Conservation (phyloP, 2,329 filamentous ascomycete genomes). For the Colletotrichum nymphaeae region DNA sequence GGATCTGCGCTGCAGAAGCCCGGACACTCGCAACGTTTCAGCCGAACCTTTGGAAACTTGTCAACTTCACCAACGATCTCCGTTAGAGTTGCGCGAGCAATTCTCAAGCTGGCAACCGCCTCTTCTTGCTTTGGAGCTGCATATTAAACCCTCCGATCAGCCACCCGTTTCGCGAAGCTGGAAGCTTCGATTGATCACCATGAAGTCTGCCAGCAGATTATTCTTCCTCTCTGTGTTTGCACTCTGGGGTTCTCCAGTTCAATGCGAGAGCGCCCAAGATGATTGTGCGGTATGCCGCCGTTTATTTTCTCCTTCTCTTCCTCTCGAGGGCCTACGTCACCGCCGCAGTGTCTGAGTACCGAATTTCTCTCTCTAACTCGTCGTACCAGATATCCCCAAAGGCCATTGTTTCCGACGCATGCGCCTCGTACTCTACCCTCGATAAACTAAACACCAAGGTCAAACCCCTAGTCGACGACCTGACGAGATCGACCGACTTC, state of each 20-base stretch:
- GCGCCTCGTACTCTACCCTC: constrained; percentile 91
- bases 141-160: constrained; percentile 4
- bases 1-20: constrained; percentile 6
- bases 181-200: constrained; percentile 41
- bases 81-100: neutral
- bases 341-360: constrained; percentile 35
- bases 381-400: constrained; percentile 81
- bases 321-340: constrained; percentile 34
- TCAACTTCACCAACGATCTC: constrained; percentile 6
- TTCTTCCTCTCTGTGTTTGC: constrained; percentile 69
- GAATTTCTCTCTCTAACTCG: constrained; percentile 53
- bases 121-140: neutral
- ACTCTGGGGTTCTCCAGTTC: constrained; percentile 61
- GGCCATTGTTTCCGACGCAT: constrained; percentile 92
- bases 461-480: constrained; percentile 80
- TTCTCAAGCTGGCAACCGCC: constrained; percentile 1
- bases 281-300: constrained; percentile 64
- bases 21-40: constrained; percentile 31
- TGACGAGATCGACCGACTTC: constrained; percentile 92
- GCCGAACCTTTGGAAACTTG: constrained; percentile 29
- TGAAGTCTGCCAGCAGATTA: constrained; percentile 65
- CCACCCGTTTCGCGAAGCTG: neutral
- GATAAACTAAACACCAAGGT: constrained; percentile 84
- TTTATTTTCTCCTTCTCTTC: constrained; percentile 38
- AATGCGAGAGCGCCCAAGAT: constrained; percentile 58